Conservation (phyloP, 106 monocot species). For the Gastrodia elata region DNA sequence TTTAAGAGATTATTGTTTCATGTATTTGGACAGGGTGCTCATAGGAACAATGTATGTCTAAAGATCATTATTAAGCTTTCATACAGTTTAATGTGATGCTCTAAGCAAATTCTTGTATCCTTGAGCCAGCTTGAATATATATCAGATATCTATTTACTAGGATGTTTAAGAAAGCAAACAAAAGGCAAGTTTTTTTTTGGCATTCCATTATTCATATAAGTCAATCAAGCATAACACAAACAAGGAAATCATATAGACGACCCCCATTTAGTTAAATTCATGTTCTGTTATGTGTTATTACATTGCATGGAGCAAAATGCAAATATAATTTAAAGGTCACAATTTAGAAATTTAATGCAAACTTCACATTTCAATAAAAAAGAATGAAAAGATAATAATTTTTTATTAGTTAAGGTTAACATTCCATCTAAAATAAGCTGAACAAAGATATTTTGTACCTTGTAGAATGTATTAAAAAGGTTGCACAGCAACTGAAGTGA, state of each 20-base stretch:
- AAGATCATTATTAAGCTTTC: not conserved
- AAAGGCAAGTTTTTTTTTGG: not conserved
- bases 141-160: not conserved
- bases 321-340: not conserved
- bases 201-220: not conserved
- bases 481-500: slow-evolving; percentile 97
- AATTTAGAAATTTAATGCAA: not conserved
- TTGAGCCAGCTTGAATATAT: not conserved
- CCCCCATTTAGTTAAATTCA: too few relatives aligned
- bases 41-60: not conserved
- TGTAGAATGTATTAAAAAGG: slow-evolving; percentile 95
- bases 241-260: too few relatives aligned
- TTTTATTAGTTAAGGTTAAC: not conserved
- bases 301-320: not conserved
- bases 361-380: not conserved
- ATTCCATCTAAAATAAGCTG: not conserved
- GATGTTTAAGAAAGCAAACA: not conserved
- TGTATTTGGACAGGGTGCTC: too few relatives aligned
- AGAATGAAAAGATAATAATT: slow-evolving; percentile 7
- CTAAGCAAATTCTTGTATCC: not conserved
- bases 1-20: too few relatives aligned
- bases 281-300: not conserved
- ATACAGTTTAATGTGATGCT: not conserved
- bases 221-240: too few relatives aligned
- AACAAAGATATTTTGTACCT: slow-evolving; percentile 29